phyloP scores from a whole-genome alignment of 2,329 filamentous ascomycete species.

The Ambrosiella beaveri region DNA sequence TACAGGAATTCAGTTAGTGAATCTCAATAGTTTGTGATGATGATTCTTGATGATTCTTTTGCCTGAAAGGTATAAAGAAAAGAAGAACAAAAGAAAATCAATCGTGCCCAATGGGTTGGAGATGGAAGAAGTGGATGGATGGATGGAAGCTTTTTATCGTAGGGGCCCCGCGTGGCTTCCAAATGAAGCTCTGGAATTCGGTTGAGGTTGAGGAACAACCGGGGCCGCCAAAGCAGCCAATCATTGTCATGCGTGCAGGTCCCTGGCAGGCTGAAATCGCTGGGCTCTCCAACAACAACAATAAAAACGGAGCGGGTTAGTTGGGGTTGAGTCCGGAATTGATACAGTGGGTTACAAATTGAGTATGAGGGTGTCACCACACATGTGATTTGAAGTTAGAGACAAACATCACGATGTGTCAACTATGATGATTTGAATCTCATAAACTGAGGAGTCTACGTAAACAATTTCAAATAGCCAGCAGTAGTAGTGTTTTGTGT shows the following conservation, averaged over 20 bases:
- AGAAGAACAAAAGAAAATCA: background rate
- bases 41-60: too few relatives aligned
- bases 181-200: background rate
- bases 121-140: background rate
- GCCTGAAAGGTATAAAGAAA: background rate
- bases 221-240: background rate
- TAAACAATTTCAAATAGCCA: background rate
- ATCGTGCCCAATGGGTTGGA: background rate
- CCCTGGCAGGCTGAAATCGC: background rate
- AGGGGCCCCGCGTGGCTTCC: background rate
- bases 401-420: too few relatives aligned
- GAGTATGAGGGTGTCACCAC: background rate
- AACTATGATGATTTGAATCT: too few relatives aligned
- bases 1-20: too few relatives aligned
- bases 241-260: background rate
- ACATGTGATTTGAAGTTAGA: background rate
- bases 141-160: background rate
- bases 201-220: constrained; percentile 11
- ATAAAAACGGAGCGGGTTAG: background rate
- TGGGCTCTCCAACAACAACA: background rate
- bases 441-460: too few relatives aligned
- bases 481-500: background rate
- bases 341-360: background rate
- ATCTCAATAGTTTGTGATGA: too few relatives aligned
- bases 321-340: background rate